phyloP scores from a whole-genome alignment of 305 asterid species.

The Fraxinus nigra region DNA sequence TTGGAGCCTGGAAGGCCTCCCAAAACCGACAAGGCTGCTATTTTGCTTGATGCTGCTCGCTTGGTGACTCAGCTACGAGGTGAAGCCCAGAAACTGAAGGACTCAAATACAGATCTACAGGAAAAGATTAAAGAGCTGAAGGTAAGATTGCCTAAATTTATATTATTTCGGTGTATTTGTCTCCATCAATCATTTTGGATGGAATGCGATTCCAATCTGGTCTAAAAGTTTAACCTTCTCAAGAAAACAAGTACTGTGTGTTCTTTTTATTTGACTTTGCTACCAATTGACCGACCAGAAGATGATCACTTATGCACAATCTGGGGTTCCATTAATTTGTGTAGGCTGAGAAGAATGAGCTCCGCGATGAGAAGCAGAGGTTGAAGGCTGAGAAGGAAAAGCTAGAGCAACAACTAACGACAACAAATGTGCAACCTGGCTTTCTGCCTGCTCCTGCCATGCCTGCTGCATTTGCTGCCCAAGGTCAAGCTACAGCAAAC shows the following conservation, averaged over 20 bases:
- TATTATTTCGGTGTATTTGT: neutral
- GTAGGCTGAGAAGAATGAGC: slow-evolving; percentile 88
- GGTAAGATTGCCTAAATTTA: slow-evolving; percentile 38
- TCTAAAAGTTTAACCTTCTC: neutral
- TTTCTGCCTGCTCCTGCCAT: slow-evolving; percentile 57
- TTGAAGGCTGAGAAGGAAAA: slow-evolving; percentile 89
- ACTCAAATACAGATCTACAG: slow-evolving; percentile 67
- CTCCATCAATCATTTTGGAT: neutral
- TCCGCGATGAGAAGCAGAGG: slow-evolving; percentile 96
- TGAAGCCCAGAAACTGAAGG: slow-evolving; percentile 84
- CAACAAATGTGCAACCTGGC: slow-evolving; percentile 55
- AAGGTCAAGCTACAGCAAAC: slow-evolving; percentile 65
- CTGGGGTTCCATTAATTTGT: slow-evolving; percentile 2
- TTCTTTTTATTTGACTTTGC: neutral
- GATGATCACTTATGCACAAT: neutral
- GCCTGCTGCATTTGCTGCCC: slow-evolving; percentile 72
- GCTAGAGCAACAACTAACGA: slow-evolving; percentile 86
- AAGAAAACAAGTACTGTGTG: neutral
- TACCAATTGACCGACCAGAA: neutral
- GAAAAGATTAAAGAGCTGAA: slow-evolving; percentile 89
- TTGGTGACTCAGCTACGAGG: slow-evolving; percentile 78
- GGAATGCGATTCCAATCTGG: neutral
- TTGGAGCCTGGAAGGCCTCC: slow-evolving; percentile 96
- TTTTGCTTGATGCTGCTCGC: slow-evolving; percentile 84
- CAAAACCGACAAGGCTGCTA: slow-evolving; percentile 85